Base-by-base conservation (phyloP, 495 filamentous ascomycete genomes). In the Chaetomium cochliodes region DNA sequence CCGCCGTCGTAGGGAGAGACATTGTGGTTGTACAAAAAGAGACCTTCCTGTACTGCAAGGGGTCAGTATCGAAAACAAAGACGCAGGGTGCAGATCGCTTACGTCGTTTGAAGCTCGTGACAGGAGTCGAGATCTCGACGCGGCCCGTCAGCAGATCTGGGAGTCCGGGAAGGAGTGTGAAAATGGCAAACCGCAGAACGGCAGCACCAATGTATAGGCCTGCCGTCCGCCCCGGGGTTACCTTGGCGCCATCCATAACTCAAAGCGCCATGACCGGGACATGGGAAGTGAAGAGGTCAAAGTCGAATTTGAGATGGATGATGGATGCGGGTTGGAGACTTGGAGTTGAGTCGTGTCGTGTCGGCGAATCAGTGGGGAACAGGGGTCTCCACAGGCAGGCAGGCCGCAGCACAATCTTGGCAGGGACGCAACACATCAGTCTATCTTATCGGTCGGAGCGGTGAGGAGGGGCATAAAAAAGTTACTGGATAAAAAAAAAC, bases 61-160 rank as follows among this genome's bases (percentile, higher is more conserved):
- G 30, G 42, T 54, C n/a, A 61, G 58, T 15, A 54, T 25, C 20
- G 16, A 20, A 20, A 42, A 15, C 46, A 28, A 18, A 37, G 11
- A 8, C 33, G 41, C 25, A 57, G 12, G 23, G 8, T 30, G 25
- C 0, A 23, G 30, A 44, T 8, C 39, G 46, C 88, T 77, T 81
- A 96, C 92, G 78, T 85, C 96, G 86, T 80, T 97, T 98, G 85
- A 96, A 98, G 84, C 94, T 97, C 63, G 90, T 97, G 28, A 98
- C 90, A 20, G 94, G 92, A 3, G 94, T 98, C 28, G 94, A 97
- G 64, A 98, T 87, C 82, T 98, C 94, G 64, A 97, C 94, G 73
- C 94, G 88, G 62, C 88, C 91, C 12, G 91, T 92, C 64, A 98
- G 81, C 60, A 97, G 81, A 69, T 92, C 87, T 16, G 96, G 91